These are phyloP conservation scores for Alternaria sp. DNA, from an alignment of 2,329 filamentous ascomycete genomes.

Conservation along the genomic window DNA sequence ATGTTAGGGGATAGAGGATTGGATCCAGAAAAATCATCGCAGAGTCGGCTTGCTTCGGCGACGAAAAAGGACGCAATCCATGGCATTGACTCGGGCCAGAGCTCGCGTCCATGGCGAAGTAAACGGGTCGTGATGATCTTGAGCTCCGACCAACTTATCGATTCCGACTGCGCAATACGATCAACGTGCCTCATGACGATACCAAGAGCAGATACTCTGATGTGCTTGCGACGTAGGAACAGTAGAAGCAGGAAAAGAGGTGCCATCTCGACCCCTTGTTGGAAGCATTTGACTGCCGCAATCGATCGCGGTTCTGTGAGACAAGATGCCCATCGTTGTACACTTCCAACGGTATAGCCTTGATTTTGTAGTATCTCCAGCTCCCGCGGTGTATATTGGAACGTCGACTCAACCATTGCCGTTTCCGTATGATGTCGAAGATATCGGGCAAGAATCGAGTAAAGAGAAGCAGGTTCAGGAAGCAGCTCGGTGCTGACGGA, in stretches of 20 bases:
- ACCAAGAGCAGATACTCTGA: conserved; percentile 27
- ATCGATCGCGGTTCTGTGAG: conserved; percentile 25
- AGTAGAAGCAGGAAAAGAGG: conserved; percentile 42
- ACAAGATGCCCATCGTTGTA: conserved; percentile 34
- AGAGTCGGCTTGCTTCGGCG: conserved; percentile 29
- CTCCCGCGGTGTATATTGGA: conserved; percentile 26
- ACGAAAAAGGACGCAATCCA: conserved; percentile 39
- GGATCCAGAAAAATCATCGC: neutral
- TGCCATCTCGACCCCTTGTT: conserved; percentile 12
- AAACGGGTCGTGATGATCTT: conserved; percentile 34
- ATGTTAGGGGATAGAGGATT: conserved; percentile 3
- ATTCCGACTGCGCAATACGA: conserved; percentile 16
- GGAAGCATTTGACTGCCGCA: conserved; percentile 28
- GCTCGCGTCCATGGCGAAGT: conserved; percentile 37
- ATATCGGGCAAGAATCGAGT: conserved; percentile 38
- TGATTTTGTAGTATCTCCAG: conserved; percentile 19
- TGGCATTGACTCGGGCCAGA: conserved; percentile 41
- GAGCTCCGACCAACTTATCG: conserved; percentile 30
- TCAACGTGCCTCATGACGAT: conserved; percentile 34
- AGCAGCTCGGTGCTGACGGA: neutral
- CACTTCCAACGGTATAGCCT: conserved; percentile 20
- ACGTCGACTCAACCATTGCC: conserved; percentile 6
- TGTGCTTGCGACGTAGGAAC: conserved; percentile 39
- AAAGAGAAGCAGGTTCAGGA: conserved; percentile 23
- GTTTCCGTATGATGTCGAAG: conserved; percentile 20